Evolutionary conservation across 1,284 basidiomycete genomes (phyloP).

Genomic region (Tetrapyrgos nigripes): DNA sequence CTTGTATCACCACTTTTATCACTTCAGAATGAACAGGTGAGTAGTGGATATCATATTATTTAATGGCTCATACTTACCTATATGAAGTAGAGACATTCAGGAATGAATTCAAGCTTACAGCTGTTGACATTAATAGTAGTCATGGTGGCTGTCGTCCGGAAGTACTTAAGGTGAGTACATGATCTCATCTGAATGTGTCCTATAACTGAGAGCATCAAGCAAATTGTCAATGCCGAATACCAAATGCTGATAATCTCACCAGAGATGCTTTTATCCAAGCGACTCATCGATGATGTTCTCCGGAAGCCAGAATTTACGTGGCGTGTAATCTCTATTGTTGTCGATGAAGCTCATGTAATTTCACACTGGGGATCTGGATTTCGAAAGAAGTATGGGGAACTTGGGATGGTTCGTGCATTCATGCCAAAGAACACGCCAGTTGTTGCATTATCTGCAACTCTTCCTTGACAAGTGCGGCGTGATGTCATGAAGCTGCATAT

Average conservation of each 20-base stretch:
- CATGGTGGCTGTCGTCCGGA: slow-evolving; percentile 30
- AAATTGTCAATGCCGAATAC: slow-evolving; percentile 34
- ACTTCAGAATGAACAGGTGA: slow-evolving; percentile 45
- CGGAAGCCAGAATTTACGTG: slow-evolving; percentile 31
- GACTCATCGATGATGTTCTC: slow-evolving; percentile 39
- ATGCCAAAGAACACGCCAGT: slow-evolving; percentile 39
- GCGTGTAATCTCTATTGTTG: slow-evolving; percentile 35
- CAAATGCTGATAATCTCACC: slow-evolving; percentile 46
- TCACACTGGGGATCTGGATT: slow-evolving; percentile 48
- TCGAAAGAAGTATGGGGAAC: slow-evolving; percentile 42
- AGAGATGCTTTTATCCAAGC: slow-evolving; percentile 40
- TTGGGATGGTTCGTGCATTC: slow-evolving; percentile 42
- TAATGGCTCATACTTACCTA: not conserved
- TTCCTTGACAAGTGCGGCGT: slow-evolving; percentile 33
- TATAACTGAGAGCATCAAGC: slow-evolving; percentile 22
- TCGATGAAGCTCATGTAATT: slow-evolving; percentile 47
- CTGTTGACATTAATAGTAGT: slow-evolving; percentile 41
- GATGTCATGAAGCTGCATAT: slow-evolving; percentile 43
- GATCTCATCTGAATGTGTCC: not conserved
- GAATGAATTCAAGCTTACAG: slow-evolving; percentile 24
- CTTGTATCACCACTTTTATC: slow-evolving; percentile 43
- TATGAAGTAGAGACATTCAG: slow-evolving; percentile 32
- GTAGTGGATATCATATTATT: not conserved
- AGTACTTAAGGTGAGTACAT: slow-evolving; percentile 27
- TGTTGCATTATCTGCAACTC: slow-evolving; percentile 46